Evolutionary conservation across 176 grass and related monocot species (phyloP), one percentile per base, ranked within the genome.

Genomic region (Phyllostachys edulis): DNA sequence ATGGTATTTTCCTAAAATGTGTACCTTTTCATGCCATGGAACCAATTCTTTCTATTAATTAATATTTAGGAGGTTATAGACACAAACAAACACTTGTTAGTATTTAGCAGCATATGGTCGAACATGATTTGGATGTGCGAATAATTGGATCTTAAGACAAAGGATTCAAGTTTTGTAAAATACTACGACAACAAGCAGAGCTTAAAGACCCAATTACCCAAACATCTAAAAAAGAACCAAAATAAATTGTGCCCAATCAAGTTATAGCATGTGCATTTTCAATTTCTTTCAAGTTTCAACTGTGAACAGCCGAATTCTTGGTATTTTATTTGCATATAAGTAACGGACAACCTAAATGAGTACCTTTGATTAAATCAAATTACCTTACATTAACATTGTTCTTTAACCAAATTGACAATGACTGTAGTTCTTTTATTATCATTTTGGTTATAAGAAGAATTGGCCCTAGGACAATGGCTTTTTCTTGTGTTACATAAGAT

Each of bases 241-340:
- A 39, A 61, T 5, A 39, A 76, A 60, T 26, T 76, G 57, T 49
- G 15, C 39, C 45, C 29, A 69, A 36, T 76, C 26, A 57, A 66
- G 63, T 77, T 88, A 34, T 24, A 60, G 46, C 36, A 70, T 36
- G 16, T 42, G 5, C 40, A 17, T 71, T 45, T 81, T 84, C 11
- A 6, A 44, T 63, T 16, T 13, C 32, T 39, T 39, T 39, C 38
- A 39, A 39, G 38, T 70, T 75, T 51, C 62, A 54, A n/a, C 40
- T 65, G 11, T 38, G 6, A 79, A 36, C 5, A 81, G n/a, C 23
- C 1, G n/a, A 8, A 71, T 50, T 37, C 24, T 17, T 52, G 5
- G 12, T 14, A 38, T 39, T 65, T 34, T 32, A 55, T 36, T 42
- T 84, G 24, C 47, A 72, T 27, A 59, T 3, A 47, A 56, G 66